Conservation (phyloP, 768 basidiomycete genomes). For the Kwoniella shandongensis region DNA sequence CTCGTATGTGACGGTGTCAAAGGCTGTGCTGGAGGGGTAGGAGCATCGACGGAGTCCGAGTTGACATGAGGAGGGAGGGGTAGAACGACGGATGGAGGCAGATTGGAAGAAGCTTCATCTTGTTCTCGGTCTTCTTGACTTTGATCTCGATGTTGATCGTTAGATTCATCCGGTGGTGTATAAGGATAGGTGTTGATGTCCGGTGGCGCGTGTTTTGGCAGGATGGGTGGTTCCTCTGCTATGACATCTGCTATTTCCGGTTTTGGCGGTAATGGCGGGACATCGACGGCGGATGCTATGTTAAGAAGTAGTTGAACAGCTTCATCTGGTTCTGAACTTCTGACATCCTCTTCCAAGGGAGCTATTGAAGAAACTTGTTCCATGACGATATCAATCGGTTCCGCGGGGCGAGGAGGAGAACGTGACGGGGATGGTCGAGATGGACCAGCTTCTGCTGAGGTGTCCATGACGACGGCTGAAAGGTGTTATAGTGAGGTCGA, state of each 20-base stretch:
- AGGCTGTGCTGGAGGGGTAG: conserved; percentile 7
- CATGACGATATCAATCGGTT: conserved; percentile 27
- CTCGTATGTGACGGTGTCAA: conserved; percentile 14
- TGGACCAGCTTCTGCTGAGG: conserved; percentile 18
- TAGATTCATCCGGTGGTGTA: conserved; percentile 29
- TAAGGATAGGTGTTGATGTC: conserved; percentile 23
- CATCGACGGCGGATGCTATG: conserved; percentile 22
- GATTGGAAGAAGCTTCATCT: not conserved
- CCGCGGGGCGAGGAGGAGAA: not conserved
- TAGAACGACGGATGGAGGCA: not conserved
- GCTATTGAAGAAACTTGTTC: conserved; percentile 12
- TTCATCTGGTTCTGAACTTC: conserved; percentile 25
- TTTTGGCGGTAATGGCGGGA: conserved; percentile 6
- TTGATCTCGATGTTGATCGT: conserved; percentile 11
- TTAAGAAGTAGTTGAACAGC: conserved; percentile 35
- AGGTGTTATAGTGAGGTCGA: not conserved
- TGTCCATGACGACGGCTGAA: conserved; percentile 9
- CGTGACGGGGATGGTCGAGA: conserved; percentile 18
- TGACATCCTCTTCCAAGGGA: not conserved
- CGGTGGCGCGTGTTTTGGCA: conserved; percentile 13
- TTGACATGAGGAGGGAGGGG: not conserved
- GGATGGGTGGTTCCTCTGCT: conserved; percentile 4
- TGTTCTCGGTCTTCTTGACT: not conserved
- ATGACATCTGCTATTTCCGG: conserved; percentile 5
- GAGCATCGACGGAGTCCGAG: not conserved